These are phyloP conservation scores for Mortierella antarctica DNA, from an alignment of 192 early-diverging fungal genomes.

Conservation along the genomic window DNA sequence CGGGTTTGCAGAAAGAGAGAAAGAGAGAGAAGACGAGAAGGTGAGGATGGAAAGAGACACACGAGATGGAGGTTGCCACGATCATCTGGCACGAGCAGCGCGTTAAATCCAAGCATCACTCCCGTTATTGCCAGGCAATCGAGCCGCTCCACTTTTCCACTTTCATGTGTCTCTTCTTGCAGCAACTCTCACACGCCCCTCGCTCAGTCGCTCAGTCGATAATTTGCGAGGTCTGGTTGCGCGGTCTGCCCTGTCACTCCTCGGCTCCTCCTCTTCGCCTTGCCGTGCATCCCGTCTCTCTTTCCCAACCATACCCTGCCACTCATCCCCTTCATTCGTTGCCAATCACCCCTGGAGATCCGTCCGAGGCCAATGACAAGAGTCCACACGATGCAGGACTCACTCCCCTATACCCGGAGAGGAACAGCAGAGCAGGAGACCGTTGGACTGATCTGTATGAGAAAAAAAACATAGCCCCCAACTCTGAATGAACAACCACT, in stretches of 20 bases:
- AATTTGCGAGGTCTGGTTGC: no score
- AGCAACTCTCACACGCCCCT: no score
- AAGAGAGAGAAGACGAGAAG: conserved; percentile 10
- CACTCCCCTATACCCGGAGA: not conserved
- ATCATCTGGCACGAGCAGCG: not conserved
- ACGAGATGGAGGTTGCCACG: not conserved
- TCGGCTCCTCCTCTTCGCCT: conserved; percentile 6
- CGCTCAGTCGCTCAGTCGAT: no score
- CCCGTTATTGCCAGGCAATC: not conserved
- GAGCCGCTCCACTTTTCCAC: not conserved
- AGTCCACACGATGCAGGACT: conserved; percentile 9
- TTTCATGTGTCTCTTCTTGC: not conserved
- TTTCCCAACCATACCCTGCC: not conserved
- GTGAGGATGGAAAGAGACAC: not conserved
- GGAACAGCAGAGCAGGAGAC: conserved; percentile 26
- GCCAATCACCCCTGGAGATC: not conserved
- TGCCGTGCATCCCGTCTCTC: not conserved
- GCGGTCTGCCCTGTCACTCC: no score
- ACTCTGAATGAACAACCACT: not conserved
- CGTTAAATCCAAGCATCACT: not conserved
- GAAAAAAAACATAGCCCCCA: not conserved
- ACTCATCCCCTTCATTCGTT: not conserved
- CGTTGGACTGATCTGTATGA: conserved; percentile 41
- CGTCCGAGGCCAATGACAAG: conserved; percentile 20
- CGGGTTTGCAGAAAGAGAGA: not conserved